A percentile compares a stretch with the other conserved stretches of the same genome.
These are phyloP conservation scores for Candida montana DNA, from an alignment of 805 yeast genomes.

Conservation along the genomic window DNA sequence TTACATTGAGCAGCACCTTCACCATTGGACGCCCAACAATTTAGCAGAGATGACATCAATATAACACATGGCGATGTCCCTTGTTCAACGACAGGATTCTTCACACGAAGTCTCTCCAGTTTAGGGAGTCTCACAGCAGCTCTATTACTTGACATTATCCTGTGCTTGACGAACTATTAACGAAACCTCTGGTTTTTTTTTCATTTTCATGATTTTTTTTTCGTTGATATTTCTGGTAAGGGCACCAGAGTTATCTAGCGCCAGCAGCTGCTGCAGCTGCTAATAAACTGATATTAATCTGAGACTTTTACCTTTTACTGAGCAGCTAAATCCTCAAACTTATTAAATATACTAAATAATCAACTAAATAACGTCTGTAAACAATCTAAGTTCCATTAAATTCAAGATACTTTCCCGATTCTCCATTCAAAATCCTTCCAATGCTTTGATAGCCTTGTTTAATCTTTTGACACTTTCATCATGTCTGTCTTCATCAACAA, in stretches of 20 bases:
- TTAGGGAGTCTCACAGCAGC: constrained; percentile 59
- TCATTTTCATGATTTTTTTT: neutral
- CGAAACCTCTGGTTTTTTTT: neutral
- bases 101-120: constrained; percentile 65
- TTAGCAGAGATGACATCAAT: constrained; percentile 75
- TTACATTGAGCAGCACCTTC: constrained; percentile 71
- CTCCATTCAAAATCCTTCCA: constrained; percentile 68
- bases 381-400: no score
- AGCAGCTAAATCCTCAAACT: no score
- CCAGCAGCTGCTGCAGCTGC: no score
- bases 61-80: constrained; percentile 72
- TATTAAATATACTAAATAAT: no score
- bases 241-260: neutral
- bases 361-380: no score
- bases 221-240: neutral
- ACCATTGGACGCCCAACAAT: constrained; percentile 96
- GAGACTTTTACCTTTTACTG: no score
- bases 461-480: constrained; percentile 76
- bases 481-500: constrained; percentile 73
- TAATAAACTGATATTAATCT: no score
- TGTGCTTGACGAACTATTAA: neutral
- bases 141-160: constrained; percentile 30
- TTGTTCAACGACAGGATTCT: constrained; percentile 51
- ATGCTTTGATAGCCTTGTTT: constrained; percentile 74
- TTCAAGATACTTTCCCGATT: no score